Base-by-base conservation (phyloP, 2,329 filamentous ascomycete genomes). In the Penicillium sp. region DNA sequence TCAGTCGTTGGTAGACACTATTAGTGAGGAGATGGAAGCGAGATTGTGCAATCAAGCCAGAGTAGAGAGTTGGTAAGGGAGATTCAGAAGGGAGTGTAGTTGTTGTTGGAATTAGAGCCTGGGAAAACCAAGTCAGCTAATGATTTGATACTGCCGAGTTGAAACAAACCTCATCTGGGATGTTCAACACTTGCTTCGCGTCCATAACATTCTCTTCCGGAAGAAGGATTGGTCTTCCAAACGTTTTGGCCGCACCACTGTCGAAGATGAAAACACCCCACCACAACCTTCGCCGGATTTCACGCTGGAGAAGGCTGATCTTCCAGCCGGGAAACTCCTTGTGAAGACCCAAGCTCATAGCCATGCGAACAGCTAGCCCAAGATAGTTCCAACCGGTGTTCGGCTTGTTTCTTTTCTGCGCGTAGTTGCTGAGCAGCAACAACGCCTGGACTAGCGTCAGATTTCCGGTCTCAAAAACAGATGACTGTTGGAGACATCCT, bases 341-440 rank as follows among this genome's bases (percentile, higher is more conserved):
- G 42, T 73, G 70, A n/a, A 73, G 56, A 1, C 70, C 70, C 10
- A 74, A 52, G 23, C 69, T 69, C 58, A 73, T 68, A 1, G 71
- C 69, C 65, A 73, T 71, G 30, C 68, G 57, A 14, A 70, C 60
- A n/a, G 69, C 69, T 11, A 73, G 47, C 1, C 71, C 71, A 6
- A 71, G 51, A 42, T 70, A 71, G 32, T 70, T 72, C 57, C 68
- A 73, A 6, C 69, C 70, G 6, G 63, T 69, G 44, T 74, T 74
- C 2, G 71, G 71, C 41, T 71, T 72, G 50, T 72, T 69, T 17
- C 68, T 60, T 48, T 73, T 74, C 46, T 73, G 71, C 0, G 69
- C 59, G 42, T 71, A 72, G 37, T 73, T 72, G 39, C 68, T 68
- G 46, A 73, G 59, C 32, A 74, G 59, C 10, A 66, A 52, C 22